Percentiles rank a stretch among this genome's conserved stretches.
These are phyloP conservation scores for Pyrenochaeta sp. DNA, from an alignment of 2,329 filamentous ascomycete genomes.

Conservation along the genomic window DNA sequence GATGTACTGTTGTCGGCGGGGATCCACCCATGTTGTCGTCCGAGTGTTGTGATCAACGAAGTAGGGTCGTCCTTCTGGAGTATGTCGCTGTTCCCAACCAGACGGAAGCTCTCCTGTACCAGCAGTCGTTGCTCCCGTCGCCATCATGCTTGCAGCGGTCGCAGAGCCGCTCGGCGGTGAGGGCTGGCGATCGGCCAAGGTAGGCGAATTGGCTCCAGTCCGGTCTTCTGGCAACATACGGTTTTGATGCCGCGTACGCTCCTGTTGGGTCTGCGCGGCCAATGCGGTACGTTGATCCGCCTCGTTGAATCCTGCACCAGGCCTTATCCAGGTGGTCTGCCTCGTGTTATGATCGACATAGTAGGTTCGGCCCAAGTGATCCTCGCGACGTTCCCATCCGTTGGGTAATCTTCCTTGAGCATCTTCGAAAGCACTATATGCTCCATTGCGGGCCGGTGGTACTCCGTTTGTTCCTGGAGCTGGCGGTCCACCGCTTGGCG, in stretches of 20 bases:
- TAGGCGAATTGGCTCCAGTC: slow-evolving; percentile 91
- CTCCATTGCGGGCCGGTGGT: slow-evolving; percentile 54
- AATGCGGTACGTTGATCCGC: slow-evolving; percentile 79
- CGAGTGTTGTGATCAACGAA: slow-evolving; percentile 99
- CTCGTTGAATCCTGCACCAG: slow-evolving; percentile 79
- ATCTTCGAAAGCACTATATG: slow-evolving; percentile 93
- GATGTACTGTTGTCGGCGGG: slow-evolving; percentile 96
- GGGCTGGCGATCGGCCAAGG: slow-evolving; percentile 64
- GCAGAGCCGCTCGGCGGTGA: slow-evolving; percentile 50
- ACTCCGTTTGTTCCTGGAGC: slow-evolving; percentile 39
- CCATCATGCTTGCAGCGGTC: slow-evolving; percentile 83
- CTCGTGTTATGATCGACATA: slow-evolving; percentile 98
- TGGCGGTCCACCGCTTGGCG: slow-evolving; percentile 55
- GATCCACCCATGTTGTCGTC: slow-evolving; percentile 98
- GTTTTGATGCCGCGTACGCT: slow-evolving; percentile 93
- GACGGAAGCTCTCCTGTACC: slow-evolving; percentile 94
- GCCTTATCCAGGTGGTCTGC: slow-evolving; percentile 95
- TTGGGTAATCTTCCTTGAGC: slow-evolving; percentile 90
- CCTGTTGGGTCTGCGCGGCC: slow-evolving; percentile 90
- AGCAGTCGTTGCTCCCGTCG: slow-evolving; percentile 91
- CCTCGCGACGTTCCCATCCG: slow-evolving; percentile 95
- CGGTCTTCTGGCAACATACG: slow-evolving; percentile 94
- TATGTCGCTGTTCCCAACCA: slow-evolving; percentile 96
- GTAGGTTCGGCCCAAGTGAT: slow-evolving; percentile 93
- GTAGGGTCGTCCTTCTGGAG: slow-evolving; percentile 92